Conservation (phyloP, 176 grass and related monocot species). For the Aegilops speltoides region DNA sequence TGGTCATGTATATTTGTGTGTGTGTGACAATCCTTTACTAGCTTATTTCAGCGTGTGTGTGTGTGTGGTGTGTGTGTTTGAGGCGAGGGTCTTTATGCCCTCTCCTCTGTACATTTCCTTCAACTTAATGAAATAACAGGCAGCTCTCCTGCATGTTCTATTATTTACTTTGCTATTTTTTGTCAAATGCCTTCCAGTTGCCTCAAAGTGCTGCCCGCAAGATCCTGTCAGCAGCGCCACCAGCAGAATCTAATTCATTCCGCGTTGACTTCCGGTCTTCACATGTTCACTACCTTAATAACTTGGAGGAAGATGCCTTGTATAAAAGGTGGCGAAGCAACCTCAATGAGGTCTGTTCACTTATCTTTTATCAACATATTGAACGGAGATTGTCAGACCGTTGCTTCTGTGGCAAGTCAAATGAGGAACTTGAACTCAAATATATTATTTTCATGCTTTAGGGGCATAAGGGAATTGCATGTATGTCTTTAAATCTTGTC, state of each 20-base stretch:
- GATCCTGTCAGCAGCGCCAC: slow-evolving; percentile 77
- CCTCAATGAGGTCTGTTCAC: slow-evolving; percentile 75
- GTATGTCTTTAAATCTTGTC: neutral
- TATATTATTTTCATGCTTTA: slow-evolving; percentile 22
- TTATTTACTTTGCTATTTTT: neutral
- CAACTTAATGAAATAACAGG: neutral
- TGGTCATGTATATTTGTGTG: no score
- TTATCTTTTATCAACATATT: slow-evolving; percentile 28
- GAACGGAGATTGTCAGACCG: neutral
- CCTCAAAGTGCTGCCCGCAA: slow-evolving; percentile 71
- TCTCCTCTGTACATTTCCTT: neutral
- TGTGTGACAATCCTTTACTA: no score
- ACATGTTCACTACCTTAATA: slow-evolving; percentile 95
- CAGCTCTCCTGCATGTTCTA: neutral
- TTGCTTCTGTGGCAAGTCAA: slow-evolving; percentile 31
- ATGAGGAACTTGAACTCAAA: neutral
- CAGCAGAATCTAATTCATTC: slow-evolving; percentile 77
- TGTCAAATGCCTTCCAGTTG: slow-evolving; percentile 59
- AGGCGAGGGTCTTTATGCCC: neutral
- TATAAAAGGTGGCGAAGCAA: slow-evolving; percentile 94
- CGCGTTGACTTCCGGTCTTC: slow-evolving; percentile 90
- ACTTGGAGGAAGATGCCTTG: slow-evolving; percentile 93
- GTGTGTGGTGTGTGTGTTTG: no score
- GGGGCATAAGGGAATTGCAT: neutral
- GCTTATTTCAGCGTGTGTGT: no score